These are phyloP conservation scores for Lophiostoma macrostomum DNA, from an alignment of 495 filamentous ascomycete species.

Conservation along the genomic window DNA sequence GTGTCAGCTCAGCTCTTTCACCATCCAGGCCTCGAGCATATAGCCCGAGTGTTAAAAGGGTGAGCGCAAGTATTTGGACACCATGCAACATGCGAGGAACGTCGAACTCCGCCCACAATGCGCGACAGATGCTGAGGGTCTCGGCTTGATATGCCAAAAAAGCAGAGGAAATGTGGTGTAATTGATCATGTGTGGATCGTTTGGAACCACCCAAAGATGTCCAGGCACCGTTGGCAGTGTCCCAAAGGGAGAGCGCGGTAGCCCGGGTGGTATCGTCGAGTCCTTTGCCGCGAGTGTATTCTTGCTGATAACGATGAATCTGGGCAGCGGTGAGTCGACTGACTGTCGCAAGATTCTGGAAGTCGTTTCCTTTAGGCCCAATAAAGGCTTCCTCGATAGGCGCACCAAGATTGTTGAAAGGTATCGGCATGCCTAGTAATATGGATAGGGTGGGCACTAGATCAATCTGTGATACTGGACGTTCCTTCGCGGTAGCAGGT, in stretches of 20 bases:
- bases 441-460: slow-evolving; percentile 87
- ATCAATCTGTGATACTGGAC: slow-evolving; percentile 91
- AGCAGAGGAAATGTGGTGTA: slow-evolving; percentile 51
- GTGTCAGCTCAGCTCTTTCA: slow-evolving; percentile 53
- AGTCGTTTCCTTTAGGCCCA: slow-evolving; percentile 62
- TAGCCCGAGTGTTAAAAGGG: slow-evolving; percentile 62
- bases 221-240: slow-evolving; percentile 50
- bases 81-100: slow-evolving; percentile 78
- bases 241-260: slow-evolving; percentile 60
- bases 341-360: slow-evolving; percentile 70
- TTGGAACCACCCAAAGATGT: slow-evolving; percentile 36
- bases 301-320: slow-evolving; percentile 80
- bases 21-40: slow-evolving; percentile 63
- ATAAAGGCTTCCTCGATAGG: slow-evolving; percentile 94
- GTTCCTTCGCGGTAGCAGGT: slow-evolving; percentile 69
- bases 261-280: slow-evolving; percentile 57
- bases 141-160: slow-evolving; percentile 73
- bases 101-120: slow-evolving; percentile 88
- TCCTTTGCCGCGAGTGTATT: slow-evolving; percentile 60
- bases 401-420: slow-evolving; percentile 93
- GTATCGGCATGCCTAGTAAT: slow-evolving; percentile 85
- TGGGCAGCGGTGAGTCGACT: slow-evolving; percentile 77
- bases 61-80: slow-evolving; percentile 63
- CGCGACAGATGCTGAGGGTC: slow-evolving; percentile 75
- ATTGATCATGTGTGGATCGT: slow-evolving; percentile 39